phyloP scores from a whole-genome alignment of 75 land plant species.

The Ceratopteris richardii region DNA sequence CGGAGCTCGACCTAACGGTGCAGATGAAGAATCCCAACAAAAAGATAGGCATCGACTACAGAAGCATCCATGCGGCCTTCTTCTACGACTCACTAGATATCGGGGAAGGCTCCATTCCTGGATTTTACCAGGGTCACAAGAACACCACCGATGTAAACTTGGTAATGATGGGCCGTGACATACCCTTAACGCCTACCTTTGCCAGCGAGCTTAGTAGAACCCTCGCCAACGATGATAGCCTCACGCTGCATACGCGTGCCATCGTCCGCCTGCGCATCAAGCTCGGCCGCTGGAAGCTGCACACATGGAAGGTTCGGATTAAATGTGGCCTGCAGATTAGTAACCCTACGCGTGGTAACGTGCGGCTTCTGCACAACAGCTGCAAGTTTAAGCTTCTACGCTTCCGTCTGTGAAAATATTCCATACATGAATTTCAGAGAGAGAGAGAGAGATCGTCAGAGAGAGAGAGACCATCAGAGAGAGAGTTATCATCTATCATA shows the following conservation, averaged over 20 bases:
- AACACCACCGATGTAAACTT: conserved; percentile 9
- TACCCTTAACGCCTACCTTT: too few relatives aligned
- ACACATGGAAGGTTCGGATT: conserved; percentile 7
- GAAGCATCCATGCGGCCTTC: conserved; percentile 6
- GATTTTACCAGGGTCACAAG: conserved; percentile 23
- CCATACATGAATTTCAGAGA: too few relatives aligned
- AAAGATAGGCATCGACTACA: conserved; percentile 29
- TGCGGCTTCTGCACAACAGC: too few relatives aligned
- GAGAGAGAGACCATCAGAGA: too few relatives aligned
- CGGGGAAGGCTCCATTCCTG: conserved; percentile 14
- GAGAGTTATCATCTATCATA: too few relatives aligned
- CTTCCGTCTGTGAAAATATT: too few relatives aligned
- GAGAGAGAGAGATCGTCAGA: too few relatives aligned
- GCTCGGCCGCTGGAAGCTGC: conserved; percentile 9
- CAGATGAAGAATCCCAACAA: conserved; percentile 22
- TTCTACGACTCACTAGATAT: conserved; percentile 6
- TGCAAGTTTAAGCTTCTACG: too few relatives aligned
- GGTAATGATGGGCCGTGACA: neutral
- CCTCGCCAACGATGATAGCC: neutral
- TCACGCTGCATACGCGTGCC: conserved; percentile 5
- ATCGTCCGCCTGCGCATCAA: conserved; percentile 11
- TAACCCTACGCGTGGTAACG: too few relatives aligned
- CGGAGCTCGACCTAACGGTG: conserved; percentile 10
- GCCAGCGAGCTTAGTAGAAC: neutral
- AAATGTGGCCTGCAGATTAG: conserved; percentile 6